Conservation (phyloP, 768 basidiomycete genomes). For the Tulasnella sp. region DNA sequence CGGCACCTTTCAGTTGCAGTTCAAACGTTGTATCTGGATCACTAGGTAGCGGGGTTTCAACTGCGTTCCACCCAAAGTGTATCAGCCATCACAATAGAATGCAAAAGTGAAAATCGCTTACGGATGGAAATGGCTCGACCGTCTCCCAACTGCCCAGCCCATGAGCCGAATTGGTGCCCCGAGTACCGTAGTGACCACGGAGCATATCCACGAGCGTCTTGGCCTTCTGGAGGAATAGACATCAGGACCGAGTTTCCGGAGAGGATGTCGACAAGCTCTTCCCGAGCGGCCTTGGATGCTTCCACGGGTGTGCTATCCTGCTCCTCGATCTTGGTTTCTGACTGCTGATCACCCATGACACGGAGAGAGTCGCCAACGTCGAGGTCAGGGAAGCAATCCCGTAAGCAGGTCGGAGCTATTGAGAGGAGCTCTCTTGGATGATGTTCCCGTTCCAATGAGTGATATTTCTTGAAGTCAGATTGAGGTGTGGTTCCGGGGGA, state of each 20-base stretch:
- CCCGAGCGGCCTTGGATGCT: slow-evolving; percentile 45
- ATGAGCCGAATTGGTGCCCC: slow-evolving; percentile 83
- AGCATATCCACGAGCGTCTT: slow-evolving; percentile 47
- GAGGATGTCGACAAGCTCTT: slow-evolving; percentile 76
- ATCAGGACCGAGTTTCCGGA: slow-evolving; percentile 72
- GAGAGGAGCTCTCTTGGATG: slow-evolving; percentile 57
- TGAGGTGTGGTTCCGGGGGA: slow-evolving; percentile 35
- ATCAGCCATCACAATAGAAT: not conserved
- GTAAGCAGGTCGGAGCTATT: slow-evolving; percentile 61
- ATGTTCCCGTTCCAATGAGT: slow-evolving; percentile 50
- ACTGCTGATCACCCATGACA: slow-evolving; percentile 60
- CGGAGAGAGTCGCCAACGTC: slow-evolving; percentile 82
- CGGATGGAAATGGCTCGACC: slow-evolving; percentile 89
- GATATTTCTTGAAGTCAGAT: slow-evolving; percentile 48
- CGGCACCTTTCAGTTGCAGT: slow-evolving; percentile 91
- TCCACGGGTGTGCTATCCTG: slow-evolving; percentile 32
- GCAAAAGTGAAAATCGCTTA: slow-evolving; percentile 37
- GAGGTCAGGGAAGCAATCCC: slow-evolving; percentile 77
- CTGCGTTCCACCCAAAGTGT: slow-evolving; percentile 40
- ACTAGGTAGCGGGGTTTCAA: slow-evolving; percentile 70
- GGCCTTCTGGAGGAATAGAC: slow-evolving; percentile 37
- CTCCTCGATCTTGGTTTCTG: slow-evolving; percentile 36
- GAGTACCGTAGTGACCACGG: slow-evolving; percentile 91
- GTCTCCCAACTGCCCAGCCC: slow-evolving; percentile 95
- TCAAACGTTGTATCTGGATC: slow-evolving; percentile 62